Evolutionary conservation across 2,329 filamentous ascomycete genomes (phyloP).

Genomic region (Hypoxylon sp.): DNA sequence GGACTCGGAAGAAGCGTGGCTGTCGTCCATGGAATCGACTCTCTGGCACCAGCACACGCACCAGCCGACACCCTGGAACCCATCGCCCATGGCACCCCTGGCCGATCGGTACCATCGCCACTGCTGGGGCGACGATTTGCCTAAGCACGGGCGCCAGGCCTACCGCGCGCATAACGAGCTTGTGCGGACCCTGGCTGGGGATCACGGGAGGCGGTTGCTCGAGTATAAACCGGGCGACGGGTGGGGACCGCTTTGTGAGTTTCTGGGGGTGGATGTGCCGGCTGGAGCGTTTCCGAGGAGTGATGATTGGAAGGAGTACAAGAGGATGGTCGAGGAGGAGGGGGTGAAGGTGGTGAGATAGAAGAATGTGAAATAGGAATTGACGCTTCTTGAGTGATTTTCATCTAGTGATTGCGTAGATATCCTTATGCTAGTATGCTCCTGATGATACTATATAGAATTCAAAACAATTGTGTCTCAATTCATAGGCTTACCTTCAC

Average conservation of each 20-base stretch:
- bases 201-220: constrained; percentile 35
- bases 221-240: constrained; percentile 42
- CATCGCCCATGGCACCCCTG: constrained; percentile 39
- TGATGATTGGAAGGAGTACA: constrained; percentile 46
- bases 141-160: constrained; percentile 31
- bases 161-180: constrained; percentile 42
- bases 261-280: constrained; percentile 39
- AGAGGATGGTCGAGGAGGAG: constrained; percentile 39
- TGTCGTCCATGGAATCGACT: constrained; percentile 53
- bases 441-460: too few relatives aligned
- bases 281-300: constrained; percentile 40
- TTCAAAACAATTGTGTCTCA: too few relatives aligned
- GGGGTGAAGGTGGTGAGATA: constrained; percentile 5
- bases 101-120: constrained; percentile 40
- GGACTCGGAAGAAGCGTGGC: constrained; percentile 64
- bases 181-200: constrained; percentile 31
- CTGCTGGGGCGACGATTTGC: constrained; percentile 45
- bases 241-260: constrained; percentile 44
- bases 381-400: too few relatives aligned
- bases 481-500: too few relatives aligned
- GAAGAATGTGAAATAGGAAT: too few relatives aligned
- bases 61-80: constrained; percentile 19
- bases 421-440: too few relatives aligned
- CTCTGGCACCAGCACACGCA: constrained; percentile 37
- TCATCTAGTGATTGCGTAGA: too few relatives aligned